Percentiles rank a stretch among this genome's conserved stretches.
phyloP scores from a whole-genome alignment of 2,329 filamentous ascomycete genomes.

The Macrophomina pseudophaseolina region DNA sequence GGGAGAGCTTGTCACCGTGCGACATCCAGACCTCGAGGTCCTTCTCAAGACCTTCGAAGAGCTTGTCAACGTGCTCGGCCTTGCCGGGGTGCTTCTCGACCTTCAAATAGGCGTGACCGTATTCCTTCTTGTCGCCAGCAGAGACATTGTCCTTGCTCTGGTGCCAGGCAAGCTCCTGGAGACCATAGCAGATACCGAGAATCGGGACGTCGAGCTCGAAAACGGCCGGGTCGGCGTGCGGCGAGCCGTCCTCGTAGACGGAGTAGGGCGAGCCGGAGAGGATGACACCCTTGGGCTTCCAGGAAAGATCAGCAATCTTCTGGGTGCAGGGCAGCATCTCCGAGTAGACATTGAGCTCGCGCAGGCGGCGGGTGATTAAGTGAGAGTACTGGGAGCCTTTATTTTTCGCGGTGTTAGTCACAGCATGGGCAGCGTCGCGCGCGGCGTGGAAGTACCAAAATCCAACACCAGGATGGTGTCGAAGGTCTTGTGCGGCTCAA shows the following conservation, averaged over 20 bases:
- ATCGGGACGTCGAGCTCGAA: constrained; percentile 74
- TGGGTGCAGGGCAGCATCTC: constrained; percentile 89
- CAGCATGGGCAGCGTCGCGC: constrained; percentile 5
- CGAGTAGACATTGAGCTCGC: constrained; percentile 80
- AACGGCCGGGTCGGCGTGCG: constrained; percentile 80
- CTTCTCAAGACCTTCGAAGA: constrained; percentile 78
- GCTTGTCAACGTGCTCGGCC: constrained; percentile 69
- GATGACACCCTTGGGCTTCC: constrained; percentile 84
- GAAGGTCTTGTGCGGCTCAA: constrained; percentile 57
- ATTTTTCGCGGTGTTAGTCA: constrained; percentile 20
- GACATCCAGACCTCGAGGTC: constrained; percentile 81
- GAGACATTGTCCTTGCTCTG: constrained; percentile 67
- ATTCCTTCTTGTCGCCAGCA: constrained; percentile 71
- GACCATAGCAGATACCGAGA: constrained; percentile 67
- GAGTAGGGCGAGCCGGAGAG: constrained; percentile 75
- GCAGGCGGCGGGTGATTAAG: constrained; percentile 74
- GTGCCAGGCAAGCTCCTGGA: constrained; percentile 77
- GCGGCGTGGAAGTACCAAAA: constrained; percentile 53
- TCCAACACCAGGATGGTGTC: constrained; percentile 75
- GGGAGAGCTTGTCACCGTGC: constrained; percentile 83
- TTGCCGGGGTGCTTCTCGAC: constrained; percentile 62
- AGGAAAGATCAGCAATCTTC: constrained; percentile 76
- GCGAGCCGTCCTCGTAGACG: constrained; percentile 79
- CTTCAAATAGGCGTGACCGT: constrained; percentile 71
- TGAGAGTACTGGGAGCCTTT: constrained; percentile 70